These are phyloP conservation scores for Tetradesmus lagerheimii DNA, from an alignment of 139 green algal species.

Conservation along the genomic window DNA sequence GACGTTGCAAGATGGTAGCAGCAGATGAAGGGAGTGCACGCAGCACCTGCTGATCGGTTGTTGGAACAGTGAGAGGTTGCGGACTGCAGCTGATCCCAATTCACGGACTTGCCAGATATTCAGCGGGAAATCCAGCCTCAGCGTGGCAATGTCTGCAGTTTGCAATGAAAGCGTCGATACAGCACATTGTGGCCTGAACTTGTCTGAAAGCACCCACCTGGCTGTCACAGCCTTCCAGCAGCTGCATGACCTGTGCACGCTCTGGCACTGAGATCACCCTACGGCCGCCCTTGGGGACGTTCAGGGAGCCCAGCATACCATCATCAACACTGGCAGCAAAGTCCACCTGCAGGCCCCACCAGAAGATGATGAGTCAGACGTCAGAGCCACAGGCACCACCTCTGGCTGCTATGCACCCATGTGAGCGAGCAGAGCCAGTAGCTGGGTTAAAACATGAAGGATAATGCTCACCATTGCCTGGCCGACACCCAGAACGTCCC, in stretches of 20 bases:
- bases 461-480: conserved; percentile 82
- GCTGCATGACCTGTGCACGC: conserved; percentile 60
- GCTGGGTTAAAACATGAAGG: background rate
- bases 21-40: too few relatives aligned
- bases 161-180: too few relatives aligned
- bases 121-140: too few relatives aligned
- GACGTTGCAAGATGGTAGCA: too few relatives aligned
- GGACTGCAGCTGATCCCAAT: too few relatives aligned
- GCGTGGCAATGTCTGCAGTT: too few relatives aligned
- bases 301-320: conserved; percentile 53
- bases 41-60: too few relatives aligned
- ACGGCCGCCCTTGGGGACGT: conserved; percentile 68
- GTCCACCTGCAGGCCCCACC: conserved; percentile 20
- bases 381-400: background rate
- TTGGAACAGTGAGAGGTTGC: too few relatives aligned
- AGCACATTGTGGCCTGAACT: too few relatives aligned
- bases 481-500: conserved; percentile 67
- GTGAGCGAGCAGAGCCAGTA: background rate
- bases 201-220: conserved; percentile 44
- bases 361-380: background rate
- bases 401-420: background rate
- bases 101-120: too few relatives aligned
- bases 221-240: conserved; percentile 54
- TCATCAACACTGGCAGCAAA: conserved; percentile 59
- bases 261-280: conserved; percentile 64